Base-by-base conservation (phyloP, 441 rosid genomes). In the Heliophila coronopifolia region DNA sequence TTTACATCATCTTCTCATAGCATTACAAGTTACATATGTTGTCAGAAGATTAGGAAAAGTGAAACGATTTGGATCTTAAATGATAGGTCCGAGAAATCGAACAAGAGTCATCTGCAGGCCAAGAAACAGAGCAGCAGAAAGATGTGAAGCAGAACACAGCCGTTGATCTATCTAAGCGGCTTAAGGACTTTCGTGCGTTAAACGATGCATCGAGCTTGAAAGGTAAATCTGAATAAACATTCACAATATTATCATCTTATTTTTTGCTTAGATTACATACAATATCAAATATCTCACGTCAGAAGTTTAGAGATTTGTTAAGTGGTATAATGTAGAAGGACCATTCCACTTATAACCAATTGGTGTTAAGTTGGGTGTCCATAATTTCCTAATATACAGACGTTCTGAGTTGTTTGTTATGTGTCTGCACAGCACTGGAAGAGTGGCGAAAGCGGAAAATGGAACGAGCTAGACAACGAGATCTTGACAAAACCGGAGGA, bases 371-470 rank as follows among this genome's bases (percentile, higher is more conserved):
- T n/a, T n/a, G n/a, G n/a, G n/a, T n/a, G n/a, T n/a, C n/a, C n/a
- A n/a, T n/a, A n/a, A n/a, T n/a, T n/a, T n/a, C n/a, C n/a, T n/a
- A n/a, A n/a, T n/a, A n/a, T n/a, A n/a, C n/a, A n/a, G n/a, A n/a
- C n/a, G 38, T 55, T 48, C 30, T 23, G 45, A 40, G 32, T 9
- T 39, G 25, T 63, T 6, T 53, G 59, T 20, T 54, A 4, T 57
- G 4, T 30, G 4, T 26, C 9, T 7, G 9, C 7, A 8, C 80
- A 84, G 96, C 98, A 54, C 55, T 84, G 28, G 96, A 86, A 68
- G 91, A 86, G 65, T 91, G 98, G 96, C 81, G 93, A 9, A 86
- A 79, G 63, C 69, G 93, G 68, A 91, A 84, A 72, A 82, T 91
- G 84, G 94, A 91, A 53, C 78, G 92, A 37, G 90, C 93, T 1